Base-by-base conservation (phyloP, 352 stramenopile species). In the Thalassiosira sp. region DNA sequence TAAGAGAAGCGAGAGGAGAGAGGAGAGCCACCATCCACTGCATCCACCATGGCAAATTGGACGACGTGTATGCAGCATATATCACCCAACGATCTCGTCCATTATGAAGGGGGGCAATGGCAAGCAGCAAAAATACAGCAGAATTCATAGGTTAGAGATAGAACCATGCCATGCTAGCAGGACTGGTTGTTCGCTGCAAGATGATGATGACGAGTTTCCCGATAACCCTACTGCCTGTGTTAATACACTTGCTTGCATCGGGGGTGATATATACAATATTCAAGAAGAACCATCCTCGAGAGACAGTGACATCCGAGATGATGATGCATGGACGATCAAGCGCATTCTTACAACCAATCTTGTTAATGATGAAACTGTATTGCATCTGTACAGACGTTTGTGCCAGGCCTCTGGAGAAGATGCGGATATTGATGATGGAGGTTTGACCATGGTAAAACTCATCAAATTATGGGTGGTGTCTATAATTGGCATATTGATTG, bases 401-500 rank as follows among this genome's bases (percentile, higher is more conserved):
- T 71, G 61, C 20, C 49, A 24, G 13, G 25, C n/a, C n/a, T n/a
- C 7, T 33, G 33, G n/a, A 25, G 22, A 31, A 11, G 49, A 15
- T 7, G 18, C 13, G 13, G 20, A 18, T 18, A 54, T 54, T 20
- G 33, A 71, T 45, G 57, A 76, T 76, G 82, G 85, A 24, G 72
- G 72, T 10, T 35, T 64, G 6, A 62, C 76, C 16, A 40, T 62
- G 0, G 53, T 89, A 28, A 84, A 83, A 65, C 75, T 86, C 8
- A 13, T 77, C 16, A 89, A 89, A 63, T 78, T 89, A 46, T 57
- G 70, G 11, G 13, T 54, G 3, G 22, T 76, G 8, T 78, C 72
- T 0, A 57, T 77, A 40, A 3, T 57, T 15, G 35, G 25, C 11
- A 85, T 86, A 52, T 62, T 65, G 3, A 16, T 80, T 0, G 43